Evolutionary conservation across 352 stramenopile species (phyloP).

Genomic region (Ochromonadaceae sp.): DNA sequence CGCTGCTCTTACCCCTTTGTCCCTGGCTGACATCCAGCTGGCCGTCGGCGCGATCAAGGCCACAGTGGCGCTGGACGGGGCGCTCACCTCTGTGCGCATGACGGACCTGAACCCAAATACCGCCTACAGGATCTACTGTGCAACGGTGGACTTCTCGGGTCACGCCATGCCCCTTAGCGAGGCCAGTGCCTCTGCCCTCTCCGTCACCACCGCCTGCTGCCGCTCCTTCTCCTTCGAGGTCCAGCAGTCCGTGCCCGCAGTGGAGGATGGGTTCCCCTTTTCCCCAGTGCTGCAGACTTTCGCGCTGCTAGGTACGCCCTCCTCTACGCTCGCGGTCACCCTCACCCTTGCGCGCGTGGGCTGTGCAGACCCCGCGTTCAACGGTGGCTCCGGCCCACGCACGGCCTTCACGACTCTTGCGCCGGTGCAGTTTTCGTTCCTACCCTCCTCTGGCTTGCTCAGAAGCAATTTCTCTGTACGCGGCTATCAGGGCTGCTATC

Average conservation of each 20-base stretch:
- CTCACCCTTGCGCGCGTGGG: background rate
- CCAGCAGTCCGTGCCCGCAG: no score
- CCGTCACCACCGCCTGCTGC: background rate
- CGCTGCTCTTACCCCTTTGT: no score
- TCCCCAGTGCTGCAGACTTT: no score
- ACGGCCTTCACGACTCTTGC: no score
- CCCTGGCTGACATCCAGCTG: no score
- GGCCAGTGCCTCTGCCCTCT: background rate
- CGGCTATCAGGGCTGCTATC: background rate
- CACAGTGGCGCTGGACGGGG: no score
- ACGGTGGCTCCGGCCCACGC: no score
- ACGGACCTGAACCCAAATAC: background rate
- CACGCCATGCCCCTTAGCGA: slow-evolving; percentile 9
- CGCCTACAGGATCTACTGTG: background rate
- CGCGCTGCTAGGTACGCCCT: background rate
- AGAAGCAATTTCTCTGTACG: background rate
- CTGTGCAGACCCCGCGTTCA: no score
- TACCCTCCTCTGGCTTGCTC: background rate
- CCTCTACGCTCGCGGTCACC: no score
- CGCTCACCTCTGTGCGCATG: background rate
- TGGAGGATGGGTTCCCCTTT: no score
- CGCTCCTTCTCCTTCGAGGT: no score
- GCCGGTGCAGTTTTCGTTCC: background rate
- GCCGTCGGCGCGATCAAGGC: no score
- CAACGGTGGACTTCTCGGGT: background rate